These are phyloP conservation scores for Diaporthe sp. DNA, from an alignment of 2,329 filamentous ascomycete species.

Conservation along the genomic window DNA sequence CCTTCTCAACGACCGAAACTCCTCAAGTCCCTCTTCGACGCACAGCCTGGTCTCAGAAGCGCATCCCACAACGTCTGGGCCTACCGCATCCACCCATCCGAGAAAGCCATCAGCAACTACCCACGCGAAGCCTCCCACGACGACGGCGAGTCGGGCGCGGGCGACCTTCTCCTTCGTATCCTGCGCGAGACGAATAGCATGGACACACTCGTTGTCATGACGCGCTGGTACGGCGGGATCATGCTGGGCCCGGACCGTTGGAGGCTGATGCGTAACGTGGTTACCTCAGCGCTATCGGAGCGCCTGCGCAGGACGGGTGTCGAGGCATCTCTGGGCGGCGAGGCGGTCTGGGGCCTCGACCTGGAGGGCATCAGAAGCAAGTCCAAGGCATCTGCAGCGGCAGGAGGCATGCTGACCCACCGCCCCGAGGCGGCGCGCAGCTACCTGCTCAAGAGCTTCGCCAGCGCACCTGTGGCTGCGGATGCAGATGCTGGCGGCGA, in stretches of 20 bases:
- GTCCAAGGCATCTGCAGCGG: slow-evolving; percentile 51
- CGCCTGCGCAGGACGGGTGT: slow-evolving; percentile 59
- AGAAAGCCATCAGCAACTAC: slow-evolving; percentile 53
- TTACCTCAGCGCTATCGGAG: slow-evolving; percentile 68
- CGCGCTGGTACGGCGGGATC: slow-evolving; percentile 73
- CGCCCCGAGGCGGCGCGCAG: slow-evolving; percentile 77
- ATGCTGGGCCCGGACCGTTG: slow-evolving; percentile 74
- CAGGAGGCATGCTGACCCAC: slow-evolving; percentile 77
- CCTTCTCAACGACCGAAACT: slow-evolving; percentile 57
- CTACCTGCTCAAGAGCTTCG: slow-evolving; percentile 73
- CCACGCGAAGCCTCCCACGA: slow-evolving; percentile 67
- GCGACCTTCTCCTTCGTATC: slow-evolving; percentile 68
- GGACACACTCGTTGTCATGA: slow-evolving; percentile 70
- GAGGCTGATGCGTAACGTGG: slow-evolving; percentile 72
- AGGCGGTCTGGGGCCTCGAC: slow-evolving; percentile 74
- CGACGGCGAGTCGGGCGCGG: slow-evolving; percentile 73
- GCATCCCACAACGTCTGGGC: slow-evolving; percentile 74
- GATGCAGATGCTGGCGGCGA: slow-evolving; percentile 39
- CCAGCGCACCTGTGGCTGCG: slow-evolving; percentile 53
- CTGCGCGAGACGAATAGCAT: slow-evolving; percentile 65
- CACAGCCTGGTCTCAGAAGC: slow-evolving; percentile 64
- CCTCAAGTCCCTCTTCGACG: slow-evolving; percentile 62
- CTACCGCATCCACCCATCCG: slow-evolving; percentile 56
- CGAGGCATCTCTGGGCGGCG: slow-evolving; percentile 59
- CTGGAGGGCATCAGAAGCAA: slow-evolving; percentile 63